These are phyloP conservation scores for Fusarium brachygibbosum DNA, from an alignment of 2,329 filamentous ascomycete genomes.

Conservation along the genomic window DNA sequence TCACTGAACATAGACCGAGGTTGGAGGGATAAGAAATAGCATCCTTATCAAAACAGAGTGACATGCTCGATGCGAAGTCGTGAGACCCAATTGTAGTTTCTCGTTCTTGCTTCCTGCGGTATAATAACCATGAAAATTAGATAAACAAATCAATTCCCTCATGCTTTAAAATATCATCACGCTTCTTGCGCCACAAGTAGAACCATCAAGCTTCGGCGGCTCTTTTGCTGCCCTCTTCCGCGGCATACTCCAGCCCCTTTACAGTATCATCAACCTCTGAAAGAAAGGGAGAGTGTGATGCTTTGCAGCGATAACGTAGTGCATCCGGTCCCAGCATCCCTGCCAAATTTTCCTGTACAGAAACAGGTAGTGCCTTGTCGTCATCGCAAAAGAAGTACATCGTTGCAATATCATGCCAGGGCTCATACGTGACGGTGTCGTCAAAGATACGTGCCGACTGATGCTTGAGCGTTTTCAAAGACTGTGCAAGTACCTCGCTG, in stretches of 20 bases:
- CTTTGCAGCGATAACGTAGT: conserved; percentile 10
- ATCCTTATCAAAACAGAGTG: no score
- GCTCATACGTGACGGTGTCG: conserved; percentile 44
- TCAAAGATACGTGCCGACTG: conserved; percentile 39
- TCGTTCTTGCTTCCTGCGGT: no score
- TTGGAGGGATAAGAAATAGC: no score
- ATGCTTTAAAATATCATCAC: rapidly evolving
- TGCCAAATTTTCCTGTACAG: conserved; percentile 43
- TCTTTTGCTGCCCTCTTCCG: neutral
- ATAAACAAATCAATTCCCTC: no score
- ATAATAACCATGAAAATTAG: no score
- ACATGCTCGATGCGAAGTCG: no score
- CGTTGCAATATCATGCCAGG: conserved; percentile 49
- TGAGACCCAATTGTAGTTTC: no score
- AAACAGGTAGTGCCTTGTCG: conserved; percentile 44
- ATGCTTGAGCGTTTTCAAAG: conserved; percentile 27
- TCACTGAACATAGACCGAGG: no score
- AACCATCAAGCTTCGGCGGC: neutral
- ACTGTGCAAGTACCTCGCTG: conserved; percentile 18
- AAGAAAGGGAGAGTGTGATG: conserved; percentile 37
- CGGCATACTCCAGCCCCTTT: conserved; percentile 35
- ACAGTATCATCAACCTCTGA: conserved; percentile 31
- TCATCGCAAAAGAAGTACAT: conserved; percentile 46
- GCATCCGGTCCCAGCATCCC: conserved; percentile 14
- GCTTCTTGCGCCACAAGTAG: neutral